Base-by-base conservation (phyloP, 257 asterid genomes). In the Solanum virginianum region DNA sequence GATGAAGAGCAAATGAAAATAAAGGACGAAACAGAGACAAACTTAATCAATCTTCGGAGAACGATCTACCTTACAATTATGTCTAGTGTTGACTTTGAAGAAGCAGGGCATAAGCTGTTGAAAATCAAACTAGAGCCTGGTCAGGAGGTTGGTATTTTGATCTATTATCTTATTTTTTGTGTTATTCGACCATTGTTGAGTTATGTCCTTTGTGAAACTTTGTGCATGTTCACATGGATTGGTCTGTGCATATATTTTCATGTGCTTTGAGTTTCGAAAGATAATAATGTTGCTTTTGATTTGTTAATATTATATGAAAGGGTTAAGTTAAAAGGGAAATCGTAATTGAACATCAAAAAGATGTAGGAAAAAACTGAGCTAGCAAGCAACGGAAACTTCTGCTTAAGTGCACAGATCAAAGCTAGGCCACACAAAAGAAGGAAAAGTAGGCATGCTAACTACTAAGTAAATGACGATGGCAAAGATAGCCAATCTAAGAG, bases 41-140 rank as follows among this genome's bases (percentile, higher is more conserved):
- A 97, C 88, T 86, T 97, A 88, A 85, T 97, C 80, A 95, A 97
- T 81, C 97, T 95, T 39, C 88, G 98, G 59, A 92, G 99, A 89
- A 97, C 99, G 1, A 97, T 95, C 63, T 95, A 97, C 86, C 88
- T 94, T 92, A 97, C 98, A 0, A 97, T 97, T 66, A 97, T 97
- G 99, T 95, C 98, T 8, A 95, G 99, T 81, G 98, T 94, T 71
- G 98, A 93, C 88, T 95, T 94, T 87, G 99, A 97, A 89, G 99
- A 95, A 88, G 98, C 98, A 10, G 98, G 98, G 20, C 98, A 97
- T 77, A 95, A 97, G 88, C 89, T 97, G 39, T 81, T 95, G 88
- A 93, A 93, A 86, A 95, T 97, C 85, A 97, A 95, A 86, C 91
- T 95, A 66, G 99, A 97, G 90, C 94, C 98, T 87, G 99, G 99